phyloP scores from a whole-genome alignment of 2,329 filamentous ascomycete species.

The Sordariomycetes sp. region DNA sequence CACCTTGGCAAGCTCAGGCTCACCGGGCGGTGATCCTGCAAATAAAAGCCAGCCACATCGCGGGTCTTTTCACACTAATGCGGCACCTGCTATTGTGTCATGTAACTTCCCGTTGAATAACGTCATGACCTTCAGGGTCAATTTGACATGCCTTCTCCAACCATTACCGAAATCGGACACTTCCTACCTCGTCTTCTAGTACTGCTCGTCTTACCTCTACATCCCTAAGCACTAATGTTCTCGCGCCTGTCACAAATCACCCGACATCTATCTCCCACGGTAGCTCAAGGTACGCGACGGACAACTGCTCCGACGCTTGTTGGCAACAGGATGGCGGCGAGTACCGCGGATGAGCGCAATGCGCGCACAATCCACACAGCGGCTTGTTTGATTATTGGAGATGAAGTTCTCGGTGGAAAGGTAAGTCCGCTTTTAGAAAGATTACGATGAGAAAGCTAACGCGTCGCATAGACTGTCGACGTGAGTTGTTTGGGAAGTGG shows the following conservation, averaged over 20 bases:
- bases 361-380: slow-evolving; percentile 75
- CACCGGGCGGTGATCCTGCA: too few relatives aligned
- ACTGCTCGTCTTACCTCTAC: not conserved
- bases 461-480: slow-evolving; percentile 25
- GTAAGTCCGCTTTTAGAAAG: slow-evolving; percentile 30
- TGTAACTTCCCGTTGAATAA: too few relatives aligned
- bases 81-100: too few relatives aligned
- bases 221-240: slow-evolving; percentile 51
- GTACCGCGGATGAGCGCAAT: slow-evolving; percentile 41
- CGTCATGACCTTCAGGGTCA: too few relatives aligned
- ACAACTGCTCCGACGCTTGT: too few relatives aligned
- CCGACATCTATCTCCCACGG: slow-evolving; percentile 49
- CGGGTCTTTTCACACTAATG: too few relatives aligned
- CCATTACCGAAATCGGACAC: not conserved
- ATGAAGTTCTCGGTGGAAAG: slow-evolving; percentile 93
- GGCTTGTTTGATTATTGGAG: slow-evolving; percentile 90
- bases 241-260: slow-evolving; percentile 64
- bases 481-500: slow-evolving; percentile 16
- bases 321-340: slow-evolving; percentile 31
- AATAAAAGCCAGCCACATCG: too few relatives aligned
- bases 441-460: not conserved
- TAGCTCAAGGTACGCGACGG: slow-evolving; percentile 21
- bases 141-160: not conserved
- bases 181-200: not conserved
- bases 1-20: too few relatives aligned